Base-by-base conservation (phyloP, 495 filamentous ascomycete genomes). In the Schizothecium vesticola region DNA sequence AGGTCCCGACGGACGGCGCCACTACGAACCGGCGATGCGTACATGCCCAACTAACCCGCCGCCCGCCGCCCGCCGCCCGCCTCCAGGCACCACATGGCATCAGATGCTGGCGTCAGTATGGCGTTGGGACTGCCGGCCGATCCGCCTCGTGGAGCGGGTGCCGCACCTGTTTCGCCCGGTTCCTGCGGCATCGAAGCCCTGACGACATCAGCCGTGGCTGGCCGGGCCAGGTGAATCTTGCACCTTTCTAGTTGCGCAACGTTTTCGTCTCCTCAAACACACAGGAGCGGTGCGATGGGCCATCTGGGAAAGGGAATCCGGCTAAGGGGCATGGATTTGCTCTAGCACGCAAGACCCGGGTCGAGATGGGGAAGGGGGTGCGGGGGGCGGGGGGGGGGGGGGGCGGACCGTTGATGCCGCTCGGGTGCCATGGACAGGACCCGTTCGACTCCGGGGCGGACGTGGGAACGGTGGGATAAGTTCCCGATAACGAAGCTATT, bases 181-280 rank as follows among this genome's bases (percentile, higher is more conserved):
- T 55, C 61, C 36, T 64, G 61, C 33, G 61, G 61, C 21, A 64
- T 4, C 21, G 24, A 55, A 10, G n/a, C 36, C 13, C 36, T 25
- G 67, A 58, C 19, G 55, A 56, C 31, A 64, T 36, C 56, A 33
- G 62, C 56, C 56, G 67, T 29, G 51, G 56, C 55, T 43, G 67
- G 26, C 61, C 28, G 58, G 31, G 43, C 64, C 57, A 23, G 64
- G 61, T 4, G 31, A n/a, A 55, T 64, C 59, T 61, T 51, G 43
- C 43, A 51, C 43, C 43, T 51, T 51, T 19, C 43, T 6, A 6
- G 43, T 51, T 51, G 19, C 43, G 43, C 43, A 13, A 43, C 33
- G 33, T 19, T 43, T 43, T 12, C 33, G 12, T 43, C 33, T 16
- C 13, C 6, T 6, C 33, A 29, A 29, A 29, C 28, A 10, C 28